A percentile compares a stretch with the other conserved stretches of the same genome.
phyloP scores from a whole-genome alignment of 1,139 yeast species.

The Magnusiomyces fungicola region DNA sequence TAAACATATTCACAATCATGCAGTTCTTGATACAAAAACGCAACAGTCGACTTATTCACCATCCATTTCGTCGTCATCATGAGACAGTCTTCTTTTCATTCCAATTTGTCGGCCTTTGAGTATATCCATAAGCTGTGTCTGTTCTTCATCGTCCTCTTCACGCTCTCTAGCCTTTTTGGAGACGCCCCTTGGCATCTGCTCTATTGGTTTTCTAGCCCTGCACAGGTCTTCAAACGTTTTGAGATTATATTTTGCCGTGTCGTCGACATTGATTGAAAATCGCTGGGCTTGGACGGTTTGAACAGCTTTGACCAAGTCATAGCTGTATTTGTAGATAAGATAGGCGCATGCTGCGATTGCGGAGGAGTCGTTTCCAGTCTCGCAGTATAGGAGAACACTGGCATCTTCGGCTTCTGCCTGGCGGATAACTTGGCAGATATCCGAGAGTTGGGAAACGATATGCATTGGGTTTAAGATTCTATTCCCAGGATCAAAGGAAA shows the following conservation, averaged over 20 bases:
- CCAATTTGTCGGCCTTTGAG: neutral
- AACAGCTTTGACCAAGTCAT: conserved; percentile 23
- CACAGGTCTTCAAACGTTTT: conserved; percentile 23
- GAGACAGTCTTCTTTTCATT: neutral
- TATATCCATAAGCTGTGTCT: neutral
- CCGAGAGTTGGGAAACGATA: conserved; percentile 19
- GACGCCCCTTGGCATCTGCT: neutral
- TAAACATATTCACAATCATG: no score
- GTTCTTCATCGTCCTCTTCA: conserved; percentile 1
- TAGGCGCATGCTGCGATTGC: conserved; percentile 30
- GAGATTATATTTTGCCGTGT: conserved; percentile 22
- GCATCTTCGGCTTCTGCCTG: conserved; percentile 16
- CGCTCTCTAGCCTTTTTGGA: neutral
- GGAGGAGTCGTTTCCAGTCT: conserved; percentile 30
- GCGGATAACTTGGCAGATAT: conserved; percentile 17
- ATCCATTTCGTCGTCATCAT: no score
- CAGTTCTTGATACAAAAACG: no score
- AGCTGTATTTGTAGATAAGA: conserved; percentile 19
- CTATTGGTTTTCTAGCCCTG: conserved; percentile 13
- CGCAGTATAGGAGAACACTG: conserved; percentile 26
- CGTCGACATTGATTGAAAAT: conserved; percentile 26
- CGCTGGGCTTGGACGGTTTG: conserved; percentile 28
- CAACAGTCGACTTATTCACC: no score
- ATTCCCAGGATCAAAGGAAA: conserved; percentile 19
- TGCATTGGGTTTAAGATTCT: conserved; percentile 15